A percentile compares a stretch with the other conserved stretches of the same genome.
These are phyloP conservation scores for Phialophora tarda DNA, from an alignment of 2,329 filamentous ascomycete species.

Conservation along the genomic window DNA sequence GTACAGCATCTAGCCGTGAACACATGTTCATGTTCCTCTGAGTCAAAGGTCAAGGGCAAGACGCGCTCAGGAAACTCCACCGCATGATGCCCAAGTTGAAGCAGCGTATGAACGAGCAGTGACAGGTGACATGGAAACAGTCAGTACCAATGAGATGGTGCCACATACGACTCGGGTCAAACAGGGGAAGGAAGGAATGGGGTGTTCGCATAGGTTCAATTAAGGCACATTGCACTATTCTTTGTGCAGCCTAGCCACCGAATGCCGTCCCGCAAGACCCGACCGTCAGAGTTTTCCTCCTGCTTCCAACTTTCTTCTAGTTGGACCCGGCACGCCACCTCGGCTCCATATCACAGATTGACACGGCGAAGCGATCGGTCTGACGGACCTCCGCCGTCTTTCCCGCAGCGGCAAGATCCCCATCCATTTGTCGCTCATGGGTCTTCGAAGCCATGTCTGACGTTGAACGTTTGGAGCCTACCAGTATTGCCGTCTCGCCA, in stretches of 20 bases:
- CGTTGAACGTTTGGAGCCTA: background rate
- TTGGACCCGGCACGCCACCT: background rate
- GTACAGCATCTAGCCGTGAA: conserved; percentile 28
- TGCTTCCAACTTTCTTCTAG: too few relatives aligned
- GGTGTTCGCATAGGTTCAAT: conserved; percentile 12
- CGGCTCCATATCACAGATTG: background rate
- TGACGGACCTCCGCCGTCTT: background rate
- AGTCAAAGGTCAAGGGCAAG: background rate
- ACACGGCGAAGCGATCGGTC: background rate
- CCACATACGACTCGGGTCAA: conserved; percentile 24
- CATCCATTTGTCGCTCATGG: background rate
- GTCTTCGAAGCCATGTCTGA: conserved; percentile 2
- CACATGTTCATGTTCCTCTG: conserved; percentile 34
- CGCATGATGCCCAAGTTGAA: conserved; percentile 16
- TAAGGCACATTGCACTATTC: conserved; percentile 7
- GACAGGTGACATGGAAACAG: conserved; percentile 5
- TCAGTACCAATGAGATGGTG: conserved; percentile 31
- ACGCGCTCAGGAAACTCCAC: background rate
- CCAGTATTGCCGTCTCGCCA: background rate
- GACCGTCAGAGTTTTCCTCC: conserved; percentile 6
- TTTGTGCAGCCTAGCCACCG: conserved; percentile 1
- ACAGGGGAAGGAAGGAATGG: conserved; percentile 4
- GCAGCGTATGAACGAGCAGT: conserved; percentile 22
- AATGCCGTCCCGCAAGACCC: background rate
- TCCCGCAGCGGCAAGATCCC: background rate